Percentiles rank a stretch among this genome's conserved stretches.
Conservation (phyloP, 495 filamentous ascomycete genomes). For the Cercophora samala region DNA sequence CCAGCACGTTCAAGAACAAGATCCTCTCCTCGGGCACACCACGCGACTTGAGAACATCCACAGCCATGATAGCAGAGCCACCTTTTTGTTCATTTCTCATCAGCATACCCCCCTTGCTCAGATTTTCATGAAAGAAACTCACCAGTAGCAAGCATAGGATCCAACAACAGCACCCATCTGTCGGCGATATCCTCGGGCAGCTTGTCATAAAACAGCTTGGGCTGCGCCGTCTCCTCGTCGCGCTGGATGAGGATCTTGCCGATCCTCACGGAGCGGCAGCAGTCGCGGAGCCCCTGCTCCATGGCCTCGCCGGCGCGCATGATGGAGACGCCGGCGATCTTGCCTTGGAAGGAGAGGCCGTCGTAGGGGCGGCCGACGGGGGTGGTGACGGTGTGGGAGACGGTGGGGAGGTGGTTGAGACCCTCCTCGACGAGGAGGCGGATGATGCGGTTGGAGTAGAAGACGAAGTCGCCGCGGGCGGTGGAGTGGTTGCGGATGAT, state of each 20-base stretch:
- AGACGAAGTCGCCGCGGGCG: slow-evolving; percentile 91
- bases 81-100: slow-evolving; percentile 47
- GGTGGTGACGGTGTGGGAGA: slow-evolving; percentile 82
- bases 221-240: slow-evolving; percentile 90
- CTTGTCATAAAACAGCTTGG: slow-evolving; percentile 95
- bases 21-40: slow-evolving; percentile 95
- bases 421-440: slow-evolving; percentile 97
- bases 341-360: slow-evolving; percentile 92
- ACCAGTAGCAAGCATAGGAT: slow-evolving; percentile 99
- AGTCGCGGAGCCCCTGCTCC: slow-evolving; percentile 95
- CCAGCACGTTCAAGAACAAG: slow-evolving; percentile 92
- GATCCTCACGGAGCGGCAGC: slow-evolving; percentile 92
- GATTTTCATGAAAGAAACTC: slow-evolving; percentile 24
- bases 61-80: slow-evolving; percentile 93
- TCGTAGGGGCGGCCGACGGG: slow-evolving; percentile 86
- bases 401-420: slow-evolving; percentile 89
- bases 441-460: slow-evolving; percentile 98
- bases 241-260: slow-evolving; percentile 98
- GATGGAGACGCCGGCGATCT: slow-evolving; percentile 97
- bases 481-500: slow-evolving; percentile 94
- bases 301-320: slow-evolving; percentile 98
- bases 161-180: slow-evolving; percentile 90
- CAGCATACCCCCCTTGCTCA: slow-evolving; percentile 6
- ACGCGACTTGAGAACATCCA: slow-evolving; percentile 80
- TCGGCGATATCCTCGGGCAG: slow-evolving; percentile 88